Conservation (phyloP, 1,284 basidiomycete genomes). For the Lentinus polychrous region DNA sequence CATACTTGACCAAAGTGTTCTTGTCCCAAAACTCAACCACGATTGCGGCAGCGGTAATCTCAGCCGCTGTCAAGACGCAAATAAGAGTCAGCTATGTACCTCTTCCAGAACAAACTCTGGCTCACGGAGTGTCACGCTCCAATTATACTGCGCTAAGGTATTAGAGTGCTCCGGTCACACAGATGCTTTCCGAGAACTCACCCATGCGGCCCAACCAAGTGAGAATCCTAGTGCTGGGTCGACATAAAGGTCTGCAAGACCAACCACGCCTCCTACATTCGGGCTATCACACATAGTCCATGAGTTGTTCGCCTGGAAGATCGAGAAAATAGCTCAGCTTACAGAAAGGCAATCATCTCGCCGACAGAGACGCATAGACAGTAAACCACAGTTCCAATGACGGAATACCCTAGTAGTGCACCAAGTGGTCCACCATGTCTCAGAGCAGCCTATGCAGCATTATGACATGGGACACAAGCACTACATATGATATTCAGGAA, state of each 20-base stretch:
- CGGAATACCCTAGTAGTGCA: constrained; percentile 55
- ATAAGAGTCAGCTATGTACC: background rate
- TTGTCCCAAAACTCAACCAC: constrained; percentile 20
- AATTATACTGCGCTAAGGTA: constrained; percentile 19
- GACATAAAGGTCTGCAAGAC: constrained; percentile 46
- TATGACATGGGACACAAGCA: background rate
- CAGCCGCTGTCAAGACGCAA: constrained; percentile 15
- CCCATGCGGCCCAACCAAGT: constrained; percentile 26
- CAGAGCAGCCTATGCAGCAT: constrained; percentile 38
- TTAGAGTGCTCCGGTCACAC: background rate
- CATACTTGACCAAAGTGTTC: constrained; percentile 14
- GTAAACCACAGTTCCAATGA: constrained; percentile 41
- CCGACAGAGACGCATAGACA: constrained; percentile 31
- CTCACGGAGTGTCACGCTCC: constrained; percentile 25
- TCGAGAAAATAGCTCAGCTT: constrained; percentile 3
- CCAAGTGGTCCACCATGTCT: constrained; percentile 51
- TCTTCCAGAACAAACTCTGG: background rate
- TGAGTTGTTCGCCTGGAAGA: constrained; percentile 4
- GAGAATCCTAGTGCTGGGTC: constrained; percentile 24
- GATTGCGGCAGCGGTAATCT: constrained; percentile 23
- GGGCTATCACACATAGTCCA: constrained; percentile 34
- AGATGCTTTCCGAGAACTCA: constrained; percentile 8
- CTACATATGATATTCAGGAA: background rate
- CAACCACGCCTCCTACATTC: constrained; percentile 78
- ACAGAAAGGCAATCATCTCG: constrained; percentile 28